Evolutionary conservation across 1,284 basidiomycete genomes (phyloP).

Genomic region (Leccinum pachyderme): DNA sequence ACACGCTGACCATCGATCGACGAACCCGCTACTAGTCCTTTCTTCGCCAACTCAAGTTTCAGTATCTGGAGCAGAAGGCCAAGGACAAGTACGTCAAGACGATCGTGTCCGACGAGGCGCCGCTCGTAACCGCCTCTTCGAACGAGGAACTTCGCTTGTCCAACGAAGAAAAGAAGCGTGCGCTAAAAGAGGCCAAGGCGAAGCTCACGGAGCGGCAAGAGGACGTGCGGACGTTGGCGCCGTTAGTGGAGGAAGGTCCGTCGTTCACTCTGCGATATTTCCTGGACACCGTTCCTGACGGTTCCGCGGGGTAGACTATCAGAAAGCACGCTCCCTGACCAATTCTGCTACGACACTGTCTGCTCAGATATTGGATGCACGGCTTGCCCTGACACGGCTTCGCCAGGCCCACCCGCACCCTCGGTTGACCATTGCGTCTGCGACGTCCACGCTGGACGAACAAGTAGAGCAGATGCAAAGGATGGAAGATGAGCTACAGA

Average conservation of each 20-base stretch:
- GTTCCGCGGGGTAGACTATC: conserved; percentile 48
- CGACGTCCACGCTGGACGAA: conserved; percentile 65
- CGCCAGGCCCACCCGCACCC: conserved; percentile 76
- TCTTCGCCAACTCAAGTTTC: conserved; percentile 81
- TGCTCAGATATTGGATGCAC: conserved; percentile 77
- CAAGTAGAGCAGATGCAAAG: conserved; percentile 74
- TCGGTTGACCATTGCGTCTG: conserved; percentile 70
- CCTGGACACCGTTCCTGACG: not conserved
- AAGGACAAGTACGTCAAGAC: conserved; percentile 83
- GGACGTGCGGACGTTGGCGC: conserved; percentile 60
- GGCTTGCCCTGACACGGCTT: conserved; percentile 72
- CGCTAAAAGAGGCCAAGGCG: conserved; percentile 62
- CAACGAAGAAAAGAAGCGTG: conserved; percentile 71
- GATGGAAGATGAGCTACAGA: conserved; percentile 58
- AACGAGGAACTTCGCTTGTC: conserved; percentile 60
- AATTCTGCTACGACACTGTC: conserved; percentile 58
- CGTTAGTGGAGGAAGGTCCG: conserved; percentile 65
- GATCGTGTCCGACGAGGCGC: conserved; percentile 81
- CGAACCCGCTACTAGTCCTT: conserved; percentile 55
- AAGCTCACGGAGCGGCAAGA: conserved; percentile 58
- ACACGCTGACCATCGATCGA: conserved; percentile 1
- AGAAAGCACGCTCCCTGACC: conserved; percentile 50
- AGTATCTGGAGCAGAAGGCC: conserved; percentile 83
- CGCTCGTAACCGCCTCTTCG: conserved; percentile 68
- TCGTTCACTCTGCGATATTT: not conserved